Evolutionary conservation across 2,329 filamentous ascomycete genomes (phyloP).

Genomic region (Metarhizium rileyi): DNA sequence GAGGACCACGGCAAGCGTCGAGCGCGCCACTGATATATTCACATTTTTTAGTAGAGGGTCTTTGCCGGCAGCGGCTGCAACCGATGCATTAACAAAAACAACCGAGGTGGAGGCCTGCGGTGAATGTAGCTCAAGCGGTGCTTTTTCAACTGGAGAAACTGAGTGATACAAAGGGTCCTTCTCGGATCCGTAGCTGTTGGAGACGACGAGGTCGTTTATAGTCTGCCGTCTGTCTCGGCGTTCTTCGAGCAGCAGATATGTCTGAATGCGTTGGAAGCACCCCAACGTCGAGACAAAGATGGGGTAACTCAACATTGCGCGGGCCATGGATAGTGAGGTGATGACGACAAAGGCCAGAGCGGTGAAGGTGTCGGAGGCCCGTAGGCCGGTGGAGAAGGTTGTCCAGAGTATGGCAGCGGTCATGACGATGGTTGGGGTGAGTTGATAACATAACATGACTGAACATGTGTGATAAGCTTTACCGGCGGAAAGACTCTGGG

Average conservation of each 20-base stretch:
- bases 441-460: constrained; percentile 1
- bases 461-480: background rate
- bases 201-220: constrained; percentile 31
- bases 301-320: constrained; percentile 4
- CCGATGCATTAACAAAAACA: constrained; percentile 31
- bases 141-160: constrained; percentile 15
- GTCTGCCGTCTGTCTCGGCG: background rate
- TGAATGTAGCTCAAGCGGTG: background rate
- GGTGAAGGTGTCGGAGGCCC: constrained; percentile 6
- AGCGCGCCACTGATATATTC: background rate
- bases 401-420: constrained; percentile 10
- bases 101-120: background rate
- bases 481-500: background rate
- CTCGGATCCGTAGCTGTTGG: constrained; percentile 12
- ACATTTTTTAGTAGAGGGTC: constrained; percentile 17
- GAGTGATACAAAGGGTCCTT: constrained; percentile 1
- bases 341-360: constrained; percentile 10
- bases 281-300: constrained; percentile 2
- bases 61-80: constrained; percentile 24
- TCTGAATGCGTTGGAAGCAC: constrained; percentile 10
- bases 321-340: constrained; percentile 6
- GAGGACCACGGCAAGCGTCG: constrained; percentile 3
- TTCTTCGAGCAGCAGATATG: constrained; percentile 7
- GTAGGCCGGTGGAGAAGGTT: constrained; percentile 1
- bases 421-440: constrained; percentile 10